phyloP scores from a whole-genome alignment of 2,329 filamentous ascomycete genomes.

The Zalaria obscura region DNA sequence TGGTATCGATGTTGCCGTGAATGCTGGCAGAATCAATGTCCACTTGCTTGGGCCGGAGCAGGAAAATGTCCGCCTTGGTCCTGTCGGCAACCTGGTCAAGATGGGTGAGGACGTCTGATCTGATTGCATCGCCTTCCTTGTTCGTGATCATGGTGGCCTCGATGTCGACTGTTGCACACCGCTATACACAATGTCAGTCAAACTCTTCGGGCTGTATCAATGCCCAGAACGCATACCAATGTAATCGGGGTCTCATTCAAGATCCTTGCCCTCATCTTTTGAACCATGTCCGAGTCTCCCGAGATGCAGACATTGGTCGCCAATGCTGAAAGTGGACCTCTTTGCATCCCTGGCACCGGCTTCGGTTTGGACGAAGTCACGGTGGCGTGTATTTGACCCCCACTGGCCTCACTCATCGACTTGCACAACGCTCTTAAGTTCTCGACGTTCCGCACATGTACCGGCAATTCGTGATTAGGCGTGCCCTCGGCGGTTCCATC shows the following conservation, averaged over 20 bases:
- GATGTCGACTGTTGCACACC: conserved; percentile 85
- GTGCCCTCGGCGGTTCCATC: conserved; percentile 73
- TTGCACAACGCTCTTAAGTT: conserved; percentile 67
- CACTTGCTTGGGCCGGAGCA: conserved; percentile 71
- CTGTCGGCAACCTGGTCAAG: conserved; percentile 76
- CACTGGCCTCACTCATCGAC: conserved; percentile 55
- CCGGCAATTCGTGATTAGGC: conserved; percentile 77
- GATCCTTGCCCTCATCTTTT: conserved; percentile 79
- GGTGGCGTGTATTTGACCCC: conserved; percentile 60
- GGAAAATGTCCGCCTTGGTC: conserved; percentile 92
- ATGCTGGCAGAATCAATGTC: conserved; percentile 66
- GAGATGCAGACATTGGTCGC: conserved; percentile 82
- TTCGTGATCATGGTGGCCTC: conserved; percentile 72
- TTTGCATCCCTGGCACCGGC: conserved; percentile 36
- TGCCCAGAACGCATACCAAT: conserved; percentile 49
- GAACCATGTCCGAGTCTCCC: conserved; percentile 73
- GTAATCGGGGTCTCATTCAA: conserved; percentile 85
- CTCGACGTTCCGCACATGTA: conserved; percentile 76
- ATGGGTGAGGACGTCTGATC: conserved; percentile 64
- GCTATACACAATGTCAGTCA: conserved; percentile 38
- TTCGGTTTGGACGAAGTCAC: conserved; percentile 72
- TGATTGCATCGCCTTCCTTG: conserved; percentile 44
- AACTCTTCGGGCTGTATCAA: not conserved
- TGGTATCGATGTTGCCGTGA: conserved; percentile 64
- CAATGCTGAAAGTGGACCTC: conserved; percentile 33